These are phyloP conservation scores for Trichoderma guizhouense DNA, from an alignment of 2,329 filamentous ascomycete genomes.

Conservation along the genomic window DNA sequence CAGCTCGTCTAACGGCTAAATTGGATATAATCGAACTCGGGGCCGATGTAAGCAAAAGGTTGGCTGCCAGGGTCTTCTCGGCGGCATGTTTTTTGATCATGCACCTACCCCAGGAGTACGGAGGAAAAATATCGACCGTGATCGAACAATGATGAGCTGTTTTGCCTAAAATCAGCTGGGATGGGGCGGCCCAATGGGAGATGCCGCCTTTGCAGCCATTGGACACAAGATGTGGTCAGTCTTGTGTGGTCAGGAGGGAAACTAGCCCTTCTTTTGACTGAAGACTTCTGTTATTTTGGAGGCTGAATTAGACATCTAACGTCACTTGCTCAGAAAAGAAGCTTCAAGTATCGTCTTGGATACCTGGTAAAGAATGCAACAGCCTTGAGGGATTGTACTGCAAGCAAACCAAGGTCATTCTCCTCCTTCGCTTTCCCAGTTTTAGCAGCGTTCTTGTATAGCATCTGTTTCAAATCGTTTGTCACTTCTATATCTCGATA, in stretches of 20 bases:
- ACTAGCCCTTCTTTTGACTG: not conserved
- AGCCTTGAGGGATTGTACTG: not conserved
- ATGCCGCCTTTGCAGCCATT: not conserved
- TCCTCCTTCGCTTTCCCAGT: not conserved
- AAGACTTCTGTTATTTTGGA: not conserved
- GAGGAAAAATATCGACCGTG: not conserved
- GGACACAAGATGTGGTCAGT: too few species aligned
- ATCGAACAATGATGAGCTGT: not conserved
- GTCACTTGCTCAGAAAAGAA: not conserved
- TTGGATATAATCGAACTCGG: not conserved
- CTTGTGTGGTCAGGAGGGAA: not conserved
- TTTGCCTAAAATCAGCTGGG: constrained; percentile 9
- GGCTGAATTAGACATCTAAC: not conserved
- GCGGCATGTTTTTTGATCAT: not conserved
- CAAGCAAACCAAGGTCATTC: not conserved
- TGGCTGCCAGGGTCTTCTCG: not conserved
- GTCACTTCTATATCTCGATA: not conserved
- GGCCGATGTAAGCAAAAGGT: not conserved
- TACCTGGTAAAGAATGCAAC: not conserved
- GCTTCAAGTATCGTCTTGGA: not conserved
- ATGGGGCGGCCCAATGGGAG: not conserved
- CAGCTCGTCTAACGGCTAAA: constrained; percentile 10
- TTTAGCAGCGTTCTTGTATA: not conserved
- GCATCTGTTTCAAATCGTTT: not conserved
- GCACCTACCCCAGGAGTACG: not conserved